phyloP scores from a whole-genome alignment of 2,329 filamentous ascomycete genomes.

The Teratosphaeria nubilosa region DNA sequence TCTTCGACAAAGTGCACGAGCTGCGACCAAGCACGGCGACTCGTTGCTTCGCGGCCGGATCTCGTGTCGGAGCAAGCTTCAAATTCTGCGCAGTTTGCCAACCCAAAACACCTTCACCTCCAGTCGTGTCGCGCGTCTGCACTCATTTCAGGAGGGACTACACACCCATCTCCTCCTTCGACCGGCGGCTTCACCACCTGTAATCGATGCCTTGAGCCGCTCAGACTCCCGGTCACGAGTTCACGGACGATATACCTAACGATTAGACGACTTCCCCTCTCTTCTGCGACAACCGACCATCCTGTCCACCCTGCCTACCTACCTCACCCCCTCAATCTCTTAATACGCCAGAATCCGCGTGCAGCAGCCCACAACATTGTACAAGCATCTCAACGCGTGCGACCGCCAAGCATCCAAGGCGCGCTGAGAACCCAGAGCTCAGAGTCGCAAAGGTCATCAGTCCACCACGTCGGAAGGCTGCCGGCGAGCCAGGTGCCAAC shows the following conservation, averaged over 20 bases:
- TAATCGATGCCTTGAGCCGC: background rate
- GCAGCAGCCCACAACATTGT: background rate
- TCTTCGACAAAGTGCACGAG: background rate
- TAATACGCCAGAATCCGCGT: background rate
- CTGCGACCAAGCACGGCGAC: background rate
- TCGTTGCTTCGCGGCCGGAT: background rate
- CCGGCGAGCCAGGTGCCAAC: background rate
- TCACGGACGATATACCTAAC: background rate
- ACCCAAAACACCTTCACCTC: background rate
- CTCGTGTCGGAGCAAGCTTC: background rate
- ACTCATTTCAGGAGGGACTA: background rate
- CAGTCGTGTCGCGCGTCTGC: background rate
- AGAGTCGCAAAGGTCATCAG: background rate
- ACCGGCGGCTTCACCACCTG: background rate
- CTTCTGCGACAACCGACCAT: background rate
- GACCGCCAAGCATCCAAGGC: background rate
- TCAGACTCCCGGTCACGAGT: background rate
- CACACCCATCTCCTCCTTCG: background rate
- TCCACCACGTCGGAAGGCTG: background rate
- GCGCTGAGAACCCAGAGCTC: background rate
- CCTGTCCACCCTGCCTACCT: background rate
- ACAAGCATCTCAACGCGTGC: background rate
- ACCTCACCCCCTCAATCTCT: background rate
- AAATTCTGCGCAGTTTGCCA: background rate
- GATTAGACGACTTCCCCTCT: background rate